Evolutionary conservation across 495 filamentous ascomycete genomes (phyloP).

Genomic region (Pyrenula massariospora): DNA sequence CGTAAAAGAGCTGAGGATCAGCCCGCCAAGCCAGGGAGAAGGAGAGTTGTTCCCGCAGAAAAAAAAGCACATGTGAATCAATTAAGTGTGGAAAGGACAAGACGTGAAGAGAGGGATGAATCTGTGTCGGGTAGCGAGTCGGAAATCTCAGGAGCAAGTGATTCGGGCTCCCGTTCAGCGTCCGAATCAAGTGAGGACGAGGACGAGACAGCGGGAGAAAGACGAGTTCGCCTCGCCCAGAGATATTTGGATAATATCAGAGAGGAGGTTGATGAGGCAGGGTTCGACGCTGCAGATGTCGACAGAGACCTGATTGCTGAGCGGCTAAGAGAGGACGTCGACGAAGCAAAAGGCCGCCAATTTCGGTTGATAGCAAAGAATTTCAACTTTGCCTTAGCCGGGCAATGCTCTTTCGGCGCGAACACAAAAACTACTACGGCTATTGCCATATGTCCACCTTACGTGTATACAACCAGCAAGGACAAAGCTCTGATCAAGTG

Average conservation of each 20-base stretch:
- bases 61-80: conserved; percentile 13
- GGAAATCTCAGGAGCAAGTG: conserved; percentile 36
- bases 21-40: conserved; percentile 39
- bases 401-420: conserved; percentile 59
- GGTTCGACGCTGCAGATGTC: conserved; percentile 88
- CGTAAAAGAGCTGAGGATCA: conserved; percentile 52
- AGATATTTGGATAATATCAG: conserved; percentile 84
- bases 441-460: conserved; percentile 64
- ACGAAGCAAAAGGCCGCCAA: conserved; percentile 81
- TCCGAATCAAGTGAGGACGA: conserved; percentile 37
- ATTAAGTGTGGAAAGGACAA: conserved; percentile 14
- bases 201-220: conserved; percentile 77
- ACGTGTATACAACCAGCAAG: conserved; percentile 78
- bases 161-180: conserved; percentile 34
- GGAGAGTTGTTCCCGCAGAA: conserved; percentile 33
- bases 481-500: conserved; percentile 80
- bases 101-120: conserved; percentile 43
- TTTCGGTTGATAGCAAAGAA: conserved; percentile 67
- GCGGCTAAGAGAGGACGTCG: conserved; percentile 80
- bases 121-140: conserved; percentile 83
- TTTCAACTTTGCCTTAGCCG: conserved; percentile 49
- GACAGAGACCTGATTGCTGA: conserved; percentile 86
- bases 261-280: conserved; percentile 67
- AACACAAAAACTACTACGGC: conserved; percentile 68
- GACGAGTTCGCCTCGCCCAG: conserved; percentile 78